Conservation (phyloP, 2,329 filamentous ascomycete genomes). For the Teratosphaeria nubilosa region DNA sequence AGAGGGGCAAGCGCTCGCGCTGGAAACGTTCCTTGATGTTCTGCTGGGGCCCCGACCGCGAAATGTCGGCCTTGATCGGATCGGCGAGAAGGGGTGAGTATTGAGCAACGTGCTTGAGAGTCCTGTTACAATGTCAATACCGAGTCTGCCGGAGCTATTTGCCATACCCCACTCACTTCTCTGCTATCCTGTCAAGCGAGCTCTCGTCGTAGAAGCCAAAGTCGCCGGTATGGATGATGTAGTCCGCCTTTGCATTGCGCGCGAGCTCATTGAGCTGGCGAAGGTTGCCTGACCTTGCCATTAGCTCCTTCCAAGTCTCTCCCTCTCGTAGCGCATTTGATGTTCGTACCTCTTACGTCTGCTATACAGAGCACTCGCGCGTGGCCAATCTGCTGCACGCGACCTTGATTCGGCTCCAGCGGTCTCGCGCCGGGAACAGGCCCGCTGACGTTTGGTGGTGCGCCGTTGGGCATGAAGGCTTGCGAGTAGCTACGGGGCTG, state of each 20-base stretch:
- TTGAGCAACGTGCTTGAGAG: constrained; percentile 94
- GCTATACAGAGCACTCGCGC: constrained; percentile 42
- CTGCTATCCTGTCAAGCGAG: constrained; percentile 91
- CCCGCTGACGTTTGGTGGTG: constrained; percentile 22
- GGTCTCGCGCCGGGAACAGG: constrained; percentile 32
- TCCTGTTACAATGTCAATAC: constrained; percentile 44
- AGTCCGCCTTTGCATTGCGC: constrained; percentile 85
- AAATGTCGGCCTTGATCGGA: constrained; percentile 55
- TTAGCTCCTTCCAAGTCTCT: constrained; percentile 8
- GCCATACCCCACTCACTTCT: constrained; percentile 59
- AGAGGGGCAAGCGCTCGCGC: constrained; percentile 75
- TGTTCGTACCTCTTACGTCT: constrained; percentile 39
- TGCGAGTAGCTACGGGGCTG: constrained; percentile 42
- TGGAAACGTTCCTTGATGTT: constrained; percentile 75
- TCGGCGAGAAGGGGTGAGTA: constrained; percentile 92
- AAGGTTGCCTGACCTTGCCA: constrained; percentile 61
- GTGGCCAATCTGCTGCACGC: constrained; percentile 40
- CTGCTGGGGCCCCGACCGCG: constrained; percentile 55
- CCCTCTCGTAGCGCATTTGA: not conserved
- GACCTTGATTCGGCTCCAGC: constrained; percentile 43
- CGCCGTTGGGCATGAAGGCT: constrained; percentile 38
- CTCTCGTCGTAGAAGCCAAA: constrained; percentile 98
- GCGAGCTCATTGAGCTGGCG: constrained; percentile 93
- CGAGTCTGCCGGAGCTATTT: not conserved
- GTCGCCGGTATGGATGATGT: constrained; percentile 97